A percentile compares a stretch with the other conserved stretches of the same genome.
phyloP scores from a whole-genome alignment of 768 basidiomycete genomes.

The Lactarius evosmus region DNA sequence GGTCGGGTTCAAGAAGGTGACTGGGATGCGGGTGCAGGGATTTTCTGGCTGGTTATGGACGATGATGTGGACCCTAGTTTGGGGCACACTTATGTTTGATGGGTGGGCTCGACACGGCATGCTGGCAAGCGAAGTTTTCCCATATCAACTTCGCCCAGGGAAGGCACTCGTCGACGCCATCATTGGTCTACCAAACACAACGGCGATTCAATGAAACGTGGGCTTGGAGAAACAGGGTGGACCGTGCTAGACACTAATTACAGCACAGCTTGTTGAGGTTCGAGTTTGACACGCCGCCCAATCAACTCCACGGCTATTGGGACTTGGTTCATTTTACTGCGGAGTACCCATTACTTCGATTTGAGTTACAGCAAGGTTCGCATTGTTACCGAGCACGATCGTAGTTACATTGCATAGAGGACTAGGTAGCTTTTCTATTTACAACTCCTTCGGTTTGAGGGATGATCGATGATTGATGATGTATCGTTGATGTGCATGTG shows the following conservation, averaged over 20 bases:
- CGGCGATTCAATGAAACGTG: neutral
- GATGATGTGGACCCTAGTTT: constrained; percentile 27
- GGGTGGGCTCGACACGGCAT: constrained; percentile 12
- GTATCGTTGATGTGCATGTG: no score
- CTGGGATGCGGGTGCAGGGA: constrained; percentile 48
- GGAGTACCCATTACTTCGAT: no score
- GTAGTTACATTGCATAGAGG: no score
- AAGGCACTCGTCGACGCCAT: neutral
- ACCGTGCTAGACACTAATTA: no score
- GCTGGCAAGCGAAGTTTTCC: constrained; percentile 10
- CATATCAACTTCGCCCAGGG: neutral
- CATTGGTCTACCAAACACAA: neutral
- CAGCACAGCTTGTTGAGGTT: no score
- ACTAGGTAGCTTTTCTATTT: no score
- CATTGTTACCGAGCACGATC: no score
- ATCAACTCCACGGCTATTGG: no score
- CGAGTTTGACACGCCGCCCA: no score
- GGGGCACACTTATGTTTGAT: constrained; percentile 3
- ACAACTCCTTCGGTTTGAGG: no score
- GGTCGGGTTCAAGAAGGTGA: constrained; percentile 41
- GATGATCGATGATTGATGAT: no score
- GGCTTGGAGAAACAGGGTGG: neutral
- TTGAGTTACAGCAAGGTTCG: no score
- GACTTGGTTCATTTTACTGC: neutral
- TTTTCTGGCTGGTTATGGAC: constrained; percentile 53